A percentile compares a stretch with the other conserved stretches of the same genome.
Conservation (phyloP, 2,329 filamentous ascomycete species). For the Penicillium sp. region DNA sequence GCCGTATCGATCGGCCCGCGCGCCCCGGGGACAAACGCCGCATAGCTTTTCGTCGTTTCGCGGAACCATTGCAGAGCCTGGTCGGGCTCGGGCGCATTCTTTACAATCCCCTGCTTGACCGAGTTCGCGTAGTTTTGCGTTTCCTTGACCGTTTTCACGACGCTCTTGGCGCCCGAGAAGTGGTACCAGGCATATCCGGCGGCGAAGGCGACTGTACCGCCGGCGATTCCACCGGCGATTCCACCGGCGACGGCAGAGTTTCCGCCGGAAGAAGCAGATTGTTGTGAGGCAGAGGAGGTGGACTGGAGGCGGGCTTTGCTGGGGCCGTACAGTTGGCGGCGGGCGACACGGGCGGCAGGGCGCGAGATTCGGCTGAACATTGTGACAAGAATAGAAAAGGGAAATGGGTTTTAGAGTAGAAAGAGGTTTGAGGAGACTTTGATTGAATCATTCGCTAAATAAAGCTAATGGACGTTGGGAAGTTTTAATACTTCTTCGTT, state of each 20-base stretch:
- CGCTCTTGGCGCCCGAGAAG: constrained; percentile 56
- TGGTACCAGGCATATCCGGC: constrained; percentile 60
- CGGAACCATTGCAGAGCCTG: constrained; percentile 70
- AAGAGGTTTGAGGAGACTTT: not conserved
- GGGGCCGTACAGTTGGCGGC: constrained; percentile 16
- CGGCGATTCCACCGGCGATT: constrained; percentile 55
- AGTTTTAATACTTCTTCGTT: not conserved
- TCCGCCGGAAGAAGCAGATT: constrained; percentile 25
- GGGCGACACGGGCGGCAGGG: constrained; percentile 10
- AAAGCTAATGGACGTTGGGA: not conserved
- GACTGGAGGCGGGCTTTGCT: constrained; percentile 31
- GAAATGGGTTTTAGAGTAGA: not conserved
- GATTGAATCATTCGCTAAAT: not conserved
- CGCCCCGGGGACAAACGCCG: constrained; percentile 73
- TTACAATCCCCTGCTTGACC: constrained; percentile 64
- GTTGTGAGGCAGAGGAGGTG: constrained; percentile 26
- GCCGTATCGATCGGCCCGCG: constrained; percentile 69
- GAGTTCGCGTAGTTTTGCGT: constrained; percentile 66
- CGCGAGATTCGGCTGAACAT: constrained; percentile 16
- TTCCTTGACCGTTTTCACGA: constrained; percentile 57
- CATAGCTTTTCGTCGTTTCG: constrained; percentile 70
- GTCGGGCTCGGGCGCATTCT: constrained; percentile 68
- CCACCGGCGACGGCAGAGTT: constrained; percentile 51
- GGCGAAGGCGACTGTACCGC: constrained; percentile 53
- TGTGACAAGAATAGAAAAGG: not conserved